Base-by-base conservation (phyloP, 2,329 filamentous ascomycete genomes). In the Mycosphaerella arachidis region DNA sequence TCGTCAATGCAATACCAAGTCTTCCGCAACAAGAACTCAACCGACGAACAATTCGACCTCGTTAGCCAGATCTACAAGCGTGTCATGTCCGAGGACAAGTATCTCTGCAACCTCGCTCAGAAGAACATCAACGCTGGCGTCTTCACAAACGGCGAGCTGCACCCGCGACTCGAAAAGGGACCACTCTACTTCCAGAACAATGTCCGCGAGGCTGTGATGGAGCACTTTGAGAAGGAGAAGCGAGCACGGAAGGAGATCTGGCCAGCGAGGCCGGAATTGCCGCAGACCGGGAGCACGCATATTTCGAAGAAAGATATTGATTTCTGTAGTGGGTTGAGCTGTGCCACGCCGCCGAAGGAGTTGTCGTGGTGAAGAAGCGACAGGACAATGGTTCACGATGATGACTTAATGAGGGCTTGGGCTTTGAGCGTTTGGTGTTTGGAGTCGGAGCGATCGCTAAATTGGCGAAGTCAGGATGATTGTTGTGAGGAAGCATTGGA, bases 61-160 rank as follows among this genome's bases (percentile, higher is more conserved):
- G 83, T 87, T 71, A 80, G 78, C 70, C 73, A 81, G 50, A 82
- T 87, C 66, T 87, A 86, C 76, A 84, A 84, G 72, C 81, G 82
- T 43, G 80, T 88, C 71, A 83, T 87, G 81, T 78, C 79, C 1
- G 85, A 88, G 71, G 85, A 88, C 75, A 87, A 87, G 68, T 77
- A 81, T 8, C 80, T 88, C 29, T 87, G 85, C 74, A 76, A 79
- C 65, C 78, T 78, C 12, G 80, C 83, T 1, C 85, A 87, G 68
- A 78, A 77, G 70, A 87, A 88, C 70, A 77, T 87, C 66, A 82
- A 84, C 69, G 78, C 81, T 0, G 84, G 84, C 7, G 78, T 86
- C 55, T 87, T 86, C 60, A 74, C 85, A 69, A 86, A 84, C 67
- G 85, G 85, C 55, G 81, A 86, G 69, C 75, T 87, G 71, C 85